These are phyloP conservation scores for Coemansia sp. DNA, from an alignment of 192 early-diverging fungal genomes.

Conservation along the genomic window DNA sequence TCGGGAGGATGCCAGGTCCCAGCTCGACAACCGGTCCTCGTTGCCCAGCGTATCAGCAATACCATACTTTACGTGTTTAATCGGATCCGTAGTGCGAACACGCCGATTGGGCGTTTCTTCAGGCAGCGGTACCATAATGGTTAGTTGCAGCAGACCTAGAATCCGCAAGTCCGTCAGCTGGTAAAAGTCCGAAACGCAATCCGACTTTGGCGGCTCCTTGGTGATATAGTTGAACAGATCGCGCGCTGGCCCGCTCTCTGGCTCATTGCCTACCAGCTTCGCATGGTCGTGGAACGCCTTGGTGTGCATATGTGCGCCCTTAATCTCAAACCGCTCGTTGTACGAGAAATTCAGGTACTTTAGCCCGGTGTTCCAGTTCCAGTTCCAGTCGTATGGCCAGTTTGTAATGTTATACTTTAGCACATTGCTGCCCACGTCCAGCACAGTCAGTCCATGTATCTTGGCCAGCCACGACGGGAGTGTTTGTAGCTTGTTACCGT, in stretches of 20 bases:
- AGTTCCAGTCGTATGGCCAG: conserved; percentile 97
- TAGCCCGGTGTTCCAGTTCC: conserved; percentile 90
- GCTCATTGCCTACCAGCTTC: conserved; percentile 39
- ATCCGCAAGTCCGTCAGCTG: conserved; percentile 75
- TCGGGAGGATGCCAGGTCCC: conserved; percentile 84
- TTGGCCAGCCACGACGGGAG: conserved; percentile 91
- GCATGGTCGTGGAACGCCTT: conserved; percentile 54
- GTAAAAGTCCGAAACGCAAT: conserved; percentile 70
- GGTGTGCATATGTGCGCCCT: conserved; percentile 59
- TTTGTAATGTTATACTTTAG: conserved; percentile 93
- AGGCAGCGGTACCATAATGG: conserved; percentile 74
- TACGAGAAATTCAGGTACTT: conserved; percentile 89
- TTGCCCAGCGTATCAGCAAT: conserved; percentile 80
- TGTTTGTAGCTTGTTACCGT: conserved; percentile 87
- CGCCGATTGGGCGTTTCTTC: conserved; percentile 81
- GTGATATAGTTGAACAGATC: conserved; percentile 51
- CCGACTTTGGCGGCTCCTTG: conserved; percentile 57
- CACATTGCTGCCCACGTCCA: conserved; percentile 85
- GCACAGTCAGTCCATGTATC: conserved; percentile 68
- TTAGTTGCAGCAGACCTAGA: conserved; percentile 89
- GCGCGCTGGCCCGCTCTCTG: conserved; percentile 29
- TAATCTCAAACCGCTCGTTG: conserved; percentile 87
- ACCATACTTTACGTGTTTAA: conserved; percentile 81
- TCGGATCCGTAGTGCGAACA: conserved; percentile 80
- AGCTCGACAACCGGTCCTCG: conserved; percentile 69